Conservation (phyloP, 768 basidiomycete genomes). For the Stropharia rugosoannulata region DNA sequence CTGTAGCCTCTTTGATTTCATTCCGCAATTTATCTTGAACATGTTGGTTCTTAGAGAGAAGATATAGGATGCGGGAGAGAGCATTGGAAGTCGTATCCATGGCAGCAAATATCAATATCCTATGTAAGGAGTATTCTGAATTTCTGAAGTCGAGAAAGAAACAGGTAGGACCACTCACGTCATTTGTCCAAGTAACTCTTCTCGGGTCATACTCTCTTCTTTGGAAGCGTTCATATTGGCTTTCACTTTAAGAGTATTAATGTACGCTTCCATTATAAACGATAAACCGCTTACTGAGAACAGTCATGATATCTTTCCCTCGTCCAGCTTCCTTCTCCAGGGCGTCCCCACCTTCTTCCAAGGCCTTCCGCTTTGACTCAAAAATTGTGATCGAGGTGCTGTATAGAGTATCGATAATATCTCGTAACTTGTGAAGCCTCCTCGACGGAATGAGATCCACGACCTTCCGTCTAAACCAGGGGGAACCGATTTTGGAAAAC, state of each 20-base stretch:
- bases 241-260: conserved; percentile 22
- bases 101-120: conserved; percentile 30
- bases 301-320: conserved; percentile 47
- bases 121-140: conserved; percentile 19
- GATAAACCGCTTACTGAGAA: conserved; percentile 33
- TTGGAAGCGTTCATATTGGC: conserved; percentile 30
- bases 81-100: conserved; percentile 42
- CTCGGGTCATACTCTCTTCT: conserved; percentile 30
- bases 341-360: conserved; percentile 32
- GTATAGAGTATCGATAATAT: conserved; percentile 34
- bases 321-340: conserved; percentile 30
- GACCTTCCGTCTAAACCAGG: conserved; percentile 29
- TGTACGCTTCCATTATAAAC: neutral
- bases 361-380: conserved; percentile 32
- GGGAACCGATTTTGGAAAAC: conserved; percentile 4
- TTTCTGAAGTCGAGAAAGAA: conserved; percentile 22
- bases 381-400: conserved; percentile 35
- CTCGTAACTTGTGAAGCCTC: conserved; percentile 24
- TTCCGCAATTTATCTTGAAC: conserved; percentile 33
- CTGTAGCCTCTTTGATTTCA: conserved; percentile 29
- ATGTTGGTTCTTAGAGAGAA: conserved; percentile 27
- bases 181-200: conserved; percentile 35
- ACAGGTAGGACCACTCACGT: conserved; percentile 17
- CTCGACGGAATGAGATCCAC: conserved; percentile 32
- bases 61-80: conserved; percentile 31